Base-by-base conservation (phyloP, 495 filamentous ascomycete genomes). In the Usnea hakonensis region DNA sequence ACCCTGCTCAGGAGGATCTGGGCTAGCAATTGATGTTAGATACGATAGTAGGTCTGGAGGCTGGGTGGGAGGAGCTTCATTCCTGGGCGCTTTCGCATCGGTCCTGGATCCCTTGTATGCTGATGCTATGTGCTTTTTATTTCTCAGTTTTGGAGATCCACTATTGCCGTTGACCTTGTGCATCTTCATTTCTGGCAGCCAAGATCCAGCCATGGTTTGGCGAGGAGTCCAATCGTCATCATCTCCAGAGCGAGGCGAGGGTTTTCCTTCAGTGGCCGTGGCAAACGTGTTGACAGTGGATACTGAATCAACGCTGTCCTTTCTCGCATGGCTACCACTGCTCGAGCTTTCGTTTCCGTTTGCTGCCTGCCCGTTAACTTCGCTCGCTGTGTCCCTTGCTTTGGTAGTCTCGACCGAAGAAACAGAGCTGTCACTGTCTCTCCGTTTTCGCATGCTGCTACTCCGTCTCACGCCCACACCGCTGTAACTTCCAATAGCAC, bases 231-330 rank as follows among this genome's bases (percentile, higher is more conserved):
- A 68, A 66, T 67, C 60, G 23, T 72, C 65, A 19, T 79, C 76
- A 32, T 76, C 74, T 3, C 78, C 76, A 28, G 41, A 56, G 21
- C n/a, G 37, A 41, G 44, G 35, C 38, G 35, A 61, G 6, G 68
- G 69, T 11, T 79, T 80, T 1, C 83, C 87, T 74, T 95, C 91
- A 0, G 78, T 84, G 36, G 91, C 91, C 0, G 91, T 96, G 17
- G 87, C 88, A 75, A 94, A 96, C 0, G 89, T 89, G 7, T 87
- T 89, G 21, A 88, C 74, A 0, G 90, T 93, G 8, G 89, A 91
- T 3, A 86, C 74, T 0, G 90, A 92, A 36, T 82, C 83, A 32
- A 70, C 74, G 69, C 90, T 95, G 58, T 81, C 77, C 46, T 83
- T 77, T 57, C 87, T 76, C 38, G 75, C 70, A 71, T 83, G 84